Conservation (phyloP, 1,284 basidiomycete species). For the Cyathus pygmaeus region DNA sequence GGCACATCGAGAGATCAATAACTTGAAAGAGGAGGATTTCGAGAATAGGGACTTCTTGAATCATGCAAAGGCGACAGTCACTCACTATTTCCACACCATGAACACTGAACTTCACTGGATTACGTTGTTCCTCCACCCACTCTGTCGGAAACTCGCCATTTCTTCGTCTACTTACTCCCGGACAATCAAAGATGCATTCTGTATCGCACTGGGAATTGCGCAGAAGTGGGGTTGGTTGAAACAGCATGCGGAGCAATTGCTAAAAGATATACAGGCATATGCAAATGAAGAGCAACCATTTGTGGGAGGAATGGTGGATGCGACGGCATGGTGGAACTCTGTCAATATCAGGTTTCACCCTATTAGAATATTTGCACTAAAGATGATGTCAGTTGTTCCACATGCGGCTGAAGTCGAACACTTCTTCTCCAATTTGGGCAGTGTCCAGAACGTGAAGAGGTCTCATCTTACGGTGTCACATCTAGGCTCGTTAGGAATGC, state of each 20-base stretch:
- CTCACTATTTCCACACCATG: constrained; percentile 28
- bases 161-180: constrained; percentile 12
- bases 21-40: constrained; percentile 13
- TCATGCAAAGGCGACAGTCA: constrained; percentile 28
- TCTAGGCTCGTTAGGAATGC: constrained; percentile 15
- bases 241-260: constrained; percentile 12
- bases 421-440: constrained; percentile 36
- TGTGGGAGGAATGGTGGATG: constrained; percentile 24
- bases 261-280: constrained; percentile 25
- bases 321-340: constrained; percentile 36
- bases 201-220: constrained; percentile 21
- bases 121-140: constrained; percentile 38
- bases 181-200: constrained; percentile 9
- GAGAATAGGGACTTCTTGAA: constrained; percentile 30
- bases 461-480: constrained; percentile 19
- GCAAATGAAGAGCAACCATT: constrained; percentile 23
- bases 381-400: constrained; percentile 30
- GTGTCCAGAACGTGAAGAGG: constrained; percentile 23
- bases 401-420: too few relatives aligned
- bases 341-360: neutral
- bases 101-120: constrained; percentile 37
- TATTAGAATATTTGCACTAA: constrained; percentile 30
- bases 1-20: constrained; percentile 13
- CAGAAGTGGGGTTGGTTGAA: constrained; percentile 28
- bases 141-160: constrained; percentile 36